phyloP scores from a whole-genome alignment of 2,329 filamentous ascomycete species.

The Trichoderma brevicompactum region DNA sequence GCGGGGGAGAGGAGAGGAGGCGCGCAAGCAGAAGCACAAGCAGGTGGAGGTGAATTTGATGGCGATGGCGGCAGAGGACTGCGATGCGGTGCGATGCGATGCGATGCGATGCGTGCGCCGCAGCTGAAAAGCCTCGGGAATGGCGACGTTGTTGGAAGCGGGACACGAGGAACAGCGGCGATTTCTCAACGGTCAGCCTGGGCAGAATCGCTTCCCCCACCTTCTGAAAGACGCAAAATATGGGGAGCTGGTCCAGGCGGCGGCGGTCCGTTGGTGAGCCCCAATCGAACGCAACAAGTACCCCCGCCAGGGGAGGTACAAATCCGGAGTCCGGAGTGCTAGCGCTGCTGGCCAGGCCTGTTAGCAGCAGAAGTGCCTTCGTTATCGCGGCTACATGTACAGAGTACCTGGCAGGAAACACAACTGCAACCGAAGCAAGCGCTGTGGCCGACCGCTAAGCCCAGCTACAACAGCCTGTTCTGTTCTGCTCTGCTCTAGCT shows the following conservation, averaged over 20 bases:
- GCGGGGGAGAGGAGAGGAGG: too few species aligned
- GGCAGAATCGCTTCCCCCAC: slow-evolving; percentile 31
- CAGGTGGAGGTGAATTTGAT: not conserved
- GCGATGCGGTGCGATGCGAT: not conserved
- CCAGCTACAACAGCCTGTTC: not conserved
- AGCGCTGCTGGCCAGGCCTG: not conserved
- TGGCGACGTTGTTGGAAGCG: slow-evolving; percentile 21
- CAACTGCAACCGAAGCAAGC: too few species aligned
- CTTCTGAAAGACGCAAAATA: slow-evolving; percentile 5
- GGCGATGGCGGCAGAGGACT: not conserved
- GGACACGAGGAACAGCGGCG: not conserved
- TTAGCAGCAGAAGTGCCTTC: not conserved
- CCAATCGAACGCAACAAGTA: slow-evolving; percentile 5
- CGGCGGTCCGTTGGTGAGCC: not conserved
- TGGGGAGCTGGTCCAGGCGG: slow-evolving; percentile 13
- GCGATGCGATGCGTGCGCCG: not conserved
- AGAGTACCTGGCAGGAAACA: too few species aligned
- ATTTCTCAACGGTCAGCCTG: slow-evolving; percentile 24
- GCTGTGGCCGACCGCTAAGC: not conserved
- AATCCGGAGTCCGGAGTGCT: slow-evolving; percentile 12
- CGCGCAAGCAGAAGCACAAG: not conserved
- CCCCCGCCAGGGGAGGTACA: slow-evolving; percentile 23
- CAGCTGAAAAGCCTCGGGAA: not conserved
- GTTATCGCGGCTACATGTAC: not conserved
- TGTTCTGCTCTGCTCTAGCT: not conserved